Percentiles rank a stretch among this genome's conserved stretches.
Conservation (phyloP, 2,329 filamentous ascomycete genomes). For the Aureobasidium leucospermi region DNA sequence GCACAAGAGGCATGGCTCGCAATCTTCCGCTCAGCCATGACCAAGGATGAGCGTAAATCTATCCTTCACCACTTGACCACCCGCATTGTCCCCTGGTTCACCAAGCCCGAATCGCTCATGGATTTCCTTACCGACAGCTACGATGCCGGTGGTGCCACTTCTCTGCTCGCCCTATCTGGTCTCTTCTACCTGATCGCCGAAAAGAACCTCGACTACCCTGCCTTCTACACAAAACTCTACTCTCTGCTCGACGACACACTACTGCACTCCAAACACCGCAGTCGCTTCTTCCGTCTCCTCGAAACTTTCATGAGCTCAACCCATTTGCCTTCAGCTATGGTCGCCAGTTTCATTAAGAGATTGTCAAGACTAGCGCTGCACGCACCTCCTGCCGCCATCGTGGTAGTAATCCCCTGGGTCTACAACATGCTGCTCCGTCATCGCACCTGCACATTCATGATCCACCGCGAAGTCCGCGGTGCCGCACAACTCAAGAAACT, state of each 20-base stretch:
- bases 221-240: slow-evolving; percentile 88
- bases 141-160: slow-evolving; percentile 75
- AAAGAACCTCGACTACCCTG: slow-evolving; percentile 88
- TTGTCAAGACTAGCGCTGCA: slow-evolving; percentile 76
- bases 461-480: slow-evolving; percentile 62
- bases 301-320: slow-evolving; percentile 86
- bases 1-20: slow-evolving; percentile 84
- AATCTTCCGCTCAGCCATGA: slow-evolving; percentile 60
- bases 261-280: slow-evolving; percentile 88
- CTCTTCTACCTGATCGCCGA: slow-evolving; percentile 92
- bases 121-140: slow-evolving; percentile 97
- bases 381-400: slow-evolving; percentile 82
- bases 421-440: slow-evolving; percentile 92
- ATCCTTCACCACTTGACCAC: slow-evolving; percentile 69
- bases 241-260: slow-evolving; percentile 79
- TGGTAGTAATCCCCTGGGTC: slow-evolving; percentile 82
- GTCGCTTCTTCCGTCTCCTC: slow-evolving; percentile 83
- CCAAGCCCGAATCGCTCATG: slow-evolving; percentile 79
- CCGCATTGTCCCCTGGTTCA: slow-evolving; percentile 83
- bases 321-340: slow-evolving; percentile 81
- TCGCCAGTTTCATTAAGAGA: slow-evolving; percentile 96
- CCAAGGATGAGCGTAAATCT: slow-evolving; percentile 68
- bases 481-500: slow-evolving; percentile 51
- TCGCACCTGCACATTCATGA: slow-evolving; percentile 89
- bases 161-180: slow-evolving; percentile 80